Percentiles rank a stretch among this genome's conserved stretches.
These are phyloP conservation scores for Colletotrichum lupini DNA, from an alignment of 2,329 filamentous ascomycete species.

Conservation along the genomic window DNA sequence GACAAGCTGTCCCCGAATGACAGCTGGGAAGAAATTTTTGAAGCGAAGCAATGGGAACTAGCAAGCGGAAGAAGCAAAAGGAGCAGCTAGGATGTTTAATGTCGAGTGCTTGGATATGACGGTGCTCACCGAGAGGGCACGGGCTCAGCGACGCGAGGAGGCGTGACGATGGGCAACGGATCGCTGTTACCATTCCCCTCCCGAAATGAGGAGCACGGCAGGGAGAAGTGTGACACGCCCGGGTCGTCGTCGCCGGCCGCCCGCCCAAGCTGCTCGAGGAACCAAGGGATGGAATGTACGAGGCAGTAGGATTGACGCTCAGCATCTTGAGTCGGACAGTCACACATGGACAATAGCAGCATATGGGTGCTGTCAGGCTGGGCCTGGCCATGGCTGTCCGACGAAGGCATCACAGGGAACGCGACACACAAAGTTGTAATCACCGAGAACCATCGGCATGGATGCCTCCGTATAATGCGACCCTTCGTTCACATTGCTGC, in stretches of 20 bases:
- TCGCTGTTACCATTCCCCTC: conserved; percentile 22
- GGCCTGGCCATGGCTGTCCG: conserved; percentile 10
- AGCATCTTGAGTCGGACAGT: conserved; percentile 8
- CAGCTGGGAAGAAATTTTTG: neutral
- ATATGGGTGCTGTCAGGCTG: conserved; percentile 18
- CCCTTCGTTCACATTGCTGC: conserved; percentile 2
- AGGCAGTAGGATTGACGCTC: conserved; percentile 7
- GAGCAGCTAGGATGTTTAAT: conserved; percentile 2
- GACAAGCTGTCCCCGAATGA: conserved; percentile 6
- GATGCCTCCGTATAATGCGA: conserved; percentile 6
- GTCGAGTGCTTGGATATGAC: neutral
- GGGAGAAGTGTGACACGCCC: conserved; percentile 23
- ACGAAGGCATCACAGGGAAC: conserved; percentile 29
- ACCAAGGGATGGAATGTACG: conserved; percentile 28
- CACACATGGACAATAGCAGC: neutral
- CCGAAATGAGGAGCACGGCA: conserved; percentile 30
- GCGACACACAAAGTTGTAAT: conserved; percentile 10
- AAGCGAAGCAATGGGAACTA: neutral
- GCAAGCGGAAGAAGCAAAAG: neutral
- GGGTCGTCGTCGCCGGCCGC: conserved; percentile 18
- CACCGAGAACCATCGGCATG: conserved; percentile 1
- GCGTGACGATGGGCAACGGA: conserved; percentile 24
- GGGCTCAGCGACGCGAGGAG: neutral
- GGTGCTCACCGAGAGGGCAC: conserved; percentile 12
- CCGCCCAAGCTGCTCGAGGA: conserved; percentile 14